Base-by-base conservation (phyloP, 192 early-diverging fungal species). In the Rhizophagus prolifer region DNA sequence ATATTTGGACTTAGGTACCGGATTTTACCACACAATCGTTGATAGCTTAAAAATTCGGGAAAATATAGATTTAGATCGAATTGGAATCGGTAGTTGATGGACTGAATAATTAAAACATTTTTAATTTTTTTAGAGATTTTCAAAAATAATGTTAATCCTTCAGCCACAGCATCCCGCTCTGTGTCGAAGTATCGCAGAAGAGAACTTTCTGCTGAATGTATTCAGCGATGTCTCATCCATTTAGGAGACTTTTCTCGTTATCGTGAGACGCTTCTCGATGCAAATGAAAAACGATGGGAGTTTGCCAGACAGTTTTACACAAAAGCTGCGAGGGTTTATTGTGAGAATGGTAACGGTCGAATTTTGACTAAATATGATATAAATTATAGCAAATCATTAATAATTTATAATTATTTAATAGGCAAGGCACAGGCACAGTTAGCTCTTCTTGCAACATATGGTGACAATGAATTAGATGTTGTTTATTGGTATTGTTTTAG, bases 221-320 rank as follows among this genome's bases (percentile, higher is more conserved):
- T 89, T 19, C 88, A 89, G 69, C 81, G 82, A 23, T 86, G 85
- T 44, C 86, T 84, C 38, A 81, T 88, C 31, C 85, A 83, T 60
- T 81, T 89, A 65, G 88, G 88, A 21, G 88, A 89, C 66, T 68
- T 89, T 36, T 86, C 86, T 10, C 79, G 88, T 10, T 89, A 89
- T 62, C 81, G 83, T 60, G 85, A 79, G 58, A 78, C 77, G 9
- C 75, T 81, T 30, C 78, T 81, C 59, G 79, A 77, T 4, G 30
- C 77, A 14, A 79, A 80, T 28, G 76, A 79, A 12, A 79, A 76
- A 58, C 62, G 76, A 0, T 58, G 74, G 54, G 65, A 78, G 41
- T 41, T 65, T 58, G 63, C 70, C 41, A 59, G 64, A 47, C 79
- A 77, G 5, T 34, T 64, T 31, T 38, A 68, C 46, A 62, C 25